Conservation (phyloP, 2,329 filamentous ascomycete genomes). For the Colletotrichum orbiculare region DNA sequence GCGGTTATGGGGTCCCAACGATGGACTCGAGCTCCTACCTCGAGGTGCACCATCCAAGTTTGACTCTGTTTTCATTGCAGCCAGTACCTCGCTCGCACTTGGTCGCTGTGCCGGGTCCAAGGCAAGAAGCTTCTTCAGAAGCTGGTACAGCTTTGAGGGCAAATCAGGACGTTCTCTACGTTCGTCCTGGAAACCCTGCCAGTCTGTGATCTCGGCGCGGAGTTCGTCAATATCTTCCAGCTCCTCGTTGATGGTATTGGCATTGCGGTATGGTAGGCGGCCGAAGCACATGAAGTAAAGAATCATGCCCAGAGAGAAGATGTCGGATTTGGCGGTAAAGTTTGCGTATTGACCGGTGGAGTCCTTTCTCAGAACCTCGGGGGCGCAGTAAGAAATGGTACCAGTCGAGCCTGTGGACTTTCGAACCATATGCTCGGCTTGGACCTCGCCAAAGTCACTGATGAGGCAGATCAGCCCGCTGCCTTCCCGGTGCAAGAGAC, state of each 20-base stretch:
- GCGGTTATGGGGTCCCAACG: conserved; percentile 54
- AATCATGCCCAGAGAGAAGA: conserved; percentile 99
- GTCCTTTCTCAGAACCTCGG: conserved; percentile 84
- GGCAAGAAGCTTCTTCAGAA: conserved; percentile 84
- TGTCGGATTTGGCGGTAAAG: conserved; percentile 96
- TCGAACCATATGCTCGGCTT: conserved; percentile 82
- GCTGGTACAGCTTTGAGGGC: conserved; percentile 85
- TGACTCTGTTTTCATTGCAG: conserved; percentile 78
- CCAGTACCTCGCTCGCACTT: conserved; percentile 85
- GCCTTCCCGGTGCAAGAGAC: conserved; percentile 83
- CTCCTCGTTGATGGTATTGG: conserved; percentile 89
- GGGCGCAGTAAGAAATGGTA: conserved; percentile 97
- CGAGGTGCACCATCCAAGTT: conserved; percentile 55
- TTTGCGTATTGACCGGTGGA: conserved; percentile 82
- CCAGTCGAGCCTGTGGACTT: conserved; percentile 93
- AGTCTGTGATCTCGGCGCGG: conserved; percentile 85
- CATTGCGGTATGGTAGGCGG: conserved; percentile 83
- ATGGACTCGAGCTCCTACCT: conserved; percentile 47
- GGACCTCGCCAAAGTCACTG: conserved; percentile 98
- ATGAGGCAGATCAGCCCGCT: conserved; percentile 83
- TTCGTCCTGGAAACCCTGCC: conserved; percentile 88
- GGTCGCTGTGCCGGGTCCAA: conserved; percentile 82
- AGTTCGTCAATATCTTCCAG: conserved; percentile 90
- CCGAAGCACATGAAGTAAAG: conserved; percentile 98
- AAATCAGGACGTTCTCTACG: conserved; percentile 81